These are phyloP conservation scores for Vigna unguiculata DNA, from an alignment of 306 rosid genomes.

Conservation along the genomic window DNA sequence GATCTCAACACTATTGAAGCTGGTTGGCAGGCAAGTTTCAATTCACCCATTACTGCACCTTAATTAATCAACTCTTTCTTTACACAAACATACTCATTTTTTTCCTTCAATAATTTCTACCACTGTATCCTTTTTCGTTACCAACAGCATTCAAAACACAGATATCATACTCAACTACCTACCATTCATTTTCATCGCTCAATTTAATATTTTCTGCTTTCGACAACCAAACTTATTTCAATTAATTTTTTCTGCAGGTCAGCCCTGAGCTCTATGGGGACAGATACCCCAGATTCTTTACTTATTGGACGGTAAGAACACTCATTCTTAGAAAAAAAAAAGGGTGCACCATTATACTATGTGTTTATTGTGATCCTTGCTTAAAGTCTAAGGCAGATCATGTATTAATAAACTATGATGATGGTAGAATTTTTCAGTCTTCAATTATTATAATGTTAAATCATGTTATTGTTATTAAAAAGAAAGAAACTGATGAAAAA, in stretches of 20 bases:
- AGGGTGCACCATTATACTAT: neutral
- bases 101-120: neutral
- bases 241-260: slow-evolving; percentile 67
- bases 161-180: slow-evolving; percentile 59
- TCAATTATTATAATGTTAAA: too few species aligned
- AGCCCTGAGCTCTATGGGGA: slow-evolving; percentile 98
- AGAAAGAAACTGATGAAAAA: neutral
- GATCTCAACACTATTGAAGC: slow-evolving; percentile 99
- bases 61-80: slow-evolving; percentile 22
- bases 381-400: slow-evolving; percentile 30
- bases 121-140: slow-evolving; percentile 6
- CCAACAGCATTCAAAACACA: slow-evolving; percentile 51
- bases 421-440: neutral
- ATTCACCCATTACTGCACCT: slow-evolving; percentile 41
- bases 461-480: too few species aligned
- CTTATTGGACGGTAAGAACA: slow-evolving; percentile 93
- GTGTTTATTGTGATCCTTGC: slow-evolving; percentile 25
- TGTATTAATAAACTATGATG: neutral
- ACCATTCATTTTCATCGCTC: slow-evolving; percentile 39
- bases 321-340: slow-evolving; percentile 25
- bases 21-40: slow-evolving; percentile 90
- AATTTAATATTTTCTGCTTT: slow-evolving; percentile 12
- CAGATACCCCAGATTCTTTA: slow-evolving; percentile 89
- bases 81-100: neutral
- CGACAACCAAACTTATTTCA: slow-evolving; percentile 49